phyloP scores from a whole-genome alignment of 2,329 filamentous ascomycete genomes.

The Pseudogymnoascus sp. region DNA sequence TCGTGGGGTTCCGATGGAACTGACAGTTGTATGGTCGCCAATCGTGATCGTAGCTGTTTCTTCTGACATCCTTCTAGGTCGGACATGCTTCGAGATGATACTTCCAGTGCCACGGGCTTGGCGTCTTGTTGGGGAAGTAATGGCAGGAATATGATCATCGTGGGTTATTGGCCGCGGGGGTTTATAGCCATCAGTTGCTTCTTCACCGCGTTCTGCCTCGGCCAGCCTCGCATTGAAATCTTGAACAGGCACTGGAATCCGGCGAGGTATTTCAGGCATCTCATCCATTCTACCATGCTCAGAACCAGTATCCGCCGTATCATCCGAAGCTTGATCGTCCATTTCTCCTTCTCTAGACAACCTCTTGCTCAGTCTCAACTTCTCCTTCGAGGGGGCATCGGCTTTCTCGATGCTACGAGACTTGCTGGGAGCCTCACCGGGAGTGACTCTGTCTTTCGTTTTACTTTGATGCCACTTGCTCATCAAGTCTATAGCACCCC shows the following conservation, averaged over 20 bases:
- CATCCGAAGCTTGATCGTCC: conserved; percentile 14
- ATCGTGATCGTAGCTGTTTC: conserved; percentile 29
- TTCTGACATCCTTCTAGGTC: conserved; percentile 15
- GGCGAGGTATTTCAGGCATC: conserved; percentile 15
- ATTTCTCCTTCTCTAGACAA: conserved; percentile 14
- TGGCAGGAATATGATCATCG: neutral
- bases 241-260: conserved; percentile 17
- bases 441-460: conserved; percentile 22
- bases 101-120: conserved; percentile 10
- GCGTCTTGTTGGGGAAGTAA: conserved; percentile 6
- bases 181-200: neutral
- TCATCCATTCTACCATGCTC: conserved; percentile 16
- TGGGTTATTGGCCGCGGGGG: conserved; percentile 5
- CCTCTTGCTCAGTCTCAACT: conserved; percentile 20
- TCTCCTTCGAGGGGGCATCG: conserved; percentile 20
- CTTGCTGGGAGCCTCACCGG: neutral
- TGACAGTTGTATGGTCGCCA: conserved; percentile 25
- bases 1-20: conserved; percentile 23
- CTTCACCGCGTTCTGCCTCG: conserved; percentile 17
- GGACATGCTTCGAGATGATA: conserved; percentile 18
- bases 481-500: conserved; percentile 32
- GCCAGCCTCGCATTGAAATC: conserved; percentile 26
- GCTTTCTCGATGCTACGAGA: neutral
- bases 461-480: conserved; percentile 37
- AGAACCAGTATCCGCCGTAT: neutral